phyloP scores from a whole-genome alignment of 805 yeast species.

The Ogataea polymorpha region DNA sequence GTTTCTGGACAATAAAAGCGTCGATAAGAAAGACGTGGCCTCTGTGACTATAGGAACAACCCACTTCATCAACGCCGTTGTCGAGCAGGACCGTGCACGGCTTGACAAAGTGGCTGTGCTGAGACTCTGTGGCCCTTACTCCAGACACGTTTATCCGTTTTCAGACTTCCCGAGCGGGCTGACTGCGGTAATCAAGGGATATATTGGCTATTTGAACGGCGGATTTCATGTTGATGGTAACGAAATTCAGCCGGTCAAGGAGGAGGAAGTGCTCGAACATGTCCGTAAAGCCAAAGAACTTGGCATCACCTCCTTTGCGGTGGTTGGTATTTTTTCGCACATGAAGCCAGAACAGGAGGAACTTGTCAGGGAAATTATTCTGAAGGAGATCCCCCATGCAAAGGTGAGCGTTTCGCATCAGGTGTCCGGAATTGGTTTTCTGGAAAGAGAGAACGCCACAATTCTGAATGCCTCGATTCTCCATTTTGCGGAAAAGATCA shows the following conservation, averaged over 20 bases:
- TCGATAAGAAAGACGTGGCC: constrained; percentile 29
- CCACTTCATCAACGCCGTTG: constrained; percentile 49
- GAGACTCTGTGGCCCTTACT: constrained; percentile 44
- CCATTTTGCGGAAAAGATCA: constrained; percentile 40
- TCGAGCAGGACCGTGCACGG: constrained; percentile 42
- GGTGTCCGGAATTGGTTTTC: constrained; percentile 42
- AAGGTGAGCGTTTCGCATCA: constrained; percentile 37
- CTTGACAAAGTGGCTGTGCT: constrained; percentile 44
- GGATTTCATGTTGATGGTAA: constrained; percentile 44
- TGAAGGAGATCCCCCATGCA: constrained; percentile 33
- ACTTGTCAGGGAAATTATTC: constrained; percentile 33
- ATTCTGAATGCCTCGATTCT: constrained; percentile 45
- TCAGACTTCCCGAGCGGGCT: constrained; percentile 44
- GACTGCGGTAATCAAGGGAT: constrained; percentile 34
- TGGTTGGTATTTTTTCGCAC: constrained; percentile 41
- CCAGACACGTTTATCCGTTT: constrained; percentile 38
- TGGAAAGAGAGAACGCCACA: constrained; percentile 47
- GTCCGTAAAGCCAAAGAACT: constrained; percentile 28
- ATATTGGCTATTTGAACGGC: constrained; percentile 37
- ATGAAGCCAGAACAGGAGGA: constrained; percentile 39
- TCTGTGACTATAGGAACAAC: constrained; percentile 52
- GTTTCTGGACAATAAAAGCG: constrained; percentile 24
- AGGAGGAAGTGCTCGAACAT: constrained; percentile 18
- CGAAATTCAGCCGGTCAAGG: constrained; percentile 34
- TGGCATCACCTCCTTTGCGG: constrained; percentile 38